Percentiles rank a stretch among this genome's conserved stretches.
phyloP scores from a whole-genome alignment of 371 early-diverging fungal genomes.

The Saksenaea vasiformis region DNA sequence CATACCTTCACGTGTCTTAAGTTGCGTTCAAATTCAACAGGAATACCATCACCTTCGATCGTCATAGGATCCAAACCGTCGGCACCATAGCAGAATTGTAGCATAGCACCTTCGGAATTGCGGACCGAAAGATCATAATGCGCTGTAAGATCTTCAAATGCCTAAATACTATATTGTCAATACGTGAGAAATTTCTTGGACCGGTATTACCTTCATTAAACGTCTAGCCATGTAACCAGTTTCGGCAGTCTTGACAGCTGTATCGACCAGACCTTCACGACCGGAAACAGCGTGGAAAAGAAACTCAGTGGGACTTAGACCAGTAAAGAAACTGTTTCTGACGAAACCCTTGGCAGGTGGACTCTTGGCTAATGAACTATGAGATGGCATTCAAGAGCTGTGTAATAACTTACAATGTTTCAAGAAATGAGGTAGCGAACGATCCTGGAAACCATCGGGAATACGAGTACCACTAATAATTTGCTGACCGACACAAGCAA shows the following conservation, averaged over 20 bases:
- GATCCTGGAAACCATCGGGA: slow-evolving; percentile 95
- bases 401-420: slow-evolving; percentile 65
- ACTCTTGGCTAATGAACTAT: slow-evolving; percentile 59
- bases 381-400: background rate
- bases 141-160: slow-evolving; percentile 95
- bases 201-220: slow-evolving; percentile 81
- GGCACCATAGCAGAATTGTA: slow-evolving; percentile 98
- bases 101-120: slow-evolving; percentile 88
- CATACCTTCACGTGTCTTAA: slow-evolving; percentile 63
- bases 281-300: slow-evolving; percentile 99
- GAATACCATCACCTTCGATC: slow-evolving; percentile 92
- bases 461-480: slow-evolving; percentile 98
- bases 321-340: slow-evolving; percentile 95
- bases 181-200: background rate
- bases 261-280: slow-evolving; percentile 99
- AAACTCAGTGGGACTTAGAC: slow-evolving; percentile 96
- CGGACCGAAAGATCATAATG: slow-evolving; percentile 98
- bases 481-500: slow-evolving; percentile 99
- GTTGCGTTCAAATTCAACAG: slow-evolving; percentile 89
- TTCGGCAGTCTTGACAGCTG: slow-evolving; percentile 99
- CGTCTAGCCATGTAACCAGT: slow-evolving; percentile 99
- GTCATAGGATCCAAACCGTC: slow-evolving; percentile 97
- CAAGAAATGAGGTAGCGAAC: slow-evolving; percentile 97
- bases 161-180: slow-evolving; percentile 31
- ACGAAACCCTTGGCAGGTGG: slow-evolving; percentile 99